A percentile compares a stretch with the other conserved stretches of the same genome.
Conservation (phyloP, 805 yeast species). For the Wickerhamiella brachini region DNA sequence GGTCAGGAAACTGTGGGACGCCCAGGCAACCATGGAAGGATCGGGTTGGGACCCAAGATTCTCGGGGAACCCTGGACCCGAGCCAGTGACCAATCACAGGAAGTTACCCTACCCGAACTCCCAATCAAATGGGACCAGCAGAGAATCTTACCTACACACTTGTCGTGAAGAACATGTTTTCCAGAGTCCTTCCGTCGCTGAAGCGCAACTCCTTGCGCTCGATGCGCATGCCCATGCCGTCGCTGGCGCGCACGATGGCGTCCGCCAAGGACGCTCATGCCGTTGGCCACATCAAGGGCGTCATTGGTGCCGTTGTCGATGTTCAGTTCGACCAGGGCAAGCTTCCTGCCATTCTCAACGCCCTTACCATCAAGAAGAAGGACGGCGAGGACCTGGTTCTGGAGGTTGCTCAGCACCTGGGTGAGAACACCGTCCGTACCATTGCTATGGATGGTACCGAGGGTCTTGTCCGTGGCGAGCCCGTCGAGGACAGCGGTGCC, state of each 20-base stretch:
- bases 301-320: constrained; percentile 30
- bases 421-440: constrained; percentile 99
- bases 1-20: too few species aligned
- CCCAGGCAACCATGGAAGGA: neutral
- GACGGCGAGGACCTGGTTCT: constrained; percentile 69
- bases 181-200: constrained; percentile 21
- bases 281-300: constrained; percentile 18
- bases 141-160: constrained; percentile 2
- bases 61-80: neutral
- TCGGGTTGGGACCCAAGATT: neutral
- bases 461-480: constrained; percentile 96
- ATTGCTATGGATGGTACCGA: constrained; percentile 99
- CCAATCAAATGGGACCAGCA: constrained; percentile 1
- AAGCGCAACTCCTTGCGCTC: constrained; percentile 20
- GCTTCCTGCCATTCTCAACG: constrained; percentile 94
- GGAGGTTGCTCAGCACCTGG: constrained; percentile 99
- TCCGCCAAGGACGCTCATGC: constrained; percentile 8
- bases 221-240: constrained; percentile 14
- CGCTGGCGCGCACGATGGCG: constrained; percentile 17
- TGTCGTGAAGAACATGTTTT: constrained; percentile 14
- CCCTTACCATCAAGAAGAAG: constrained; percentile 73
- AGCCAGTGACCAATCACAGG: neutral
- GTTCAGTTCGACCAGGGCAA: constrained; percentile 97
- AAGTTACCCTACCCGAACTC: constrained; percentile 1
- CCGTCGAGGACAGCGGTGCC: constrained; percentile 88